These are phyloP conservation scores for Arabis hirsuta DNA, from an alignment of 345 rosid genomes.

Conservation along the genomic window DNA sequence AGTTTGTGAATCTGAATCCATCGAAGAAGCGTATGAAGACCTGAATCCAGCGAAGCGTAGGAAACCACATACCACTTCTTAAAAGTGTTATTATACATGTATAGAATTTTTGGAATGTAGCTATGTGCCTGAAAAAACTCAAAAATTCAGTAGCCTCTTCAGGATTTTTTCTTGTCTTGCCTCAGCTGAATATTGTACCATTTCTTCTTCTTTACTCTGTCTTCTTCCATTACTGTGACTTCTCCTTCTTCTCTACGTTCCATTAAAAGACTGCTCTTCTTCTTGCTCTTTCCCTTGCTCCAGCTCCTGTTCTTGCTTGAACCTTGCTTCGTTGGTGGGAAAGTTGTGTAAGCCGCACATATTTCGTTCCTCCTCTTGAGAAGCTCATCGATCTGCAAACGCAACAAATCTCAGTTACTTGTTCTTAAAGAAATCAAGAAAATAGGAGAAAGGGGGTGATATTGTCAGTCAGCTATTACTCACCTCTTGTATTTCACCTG, in stretches of 20 bases:
- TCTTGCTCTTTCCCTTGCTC: constrained; percentile 49
- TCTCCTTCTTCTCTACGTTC: constrained; percentile 73
- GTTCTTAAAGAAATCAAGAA: not conserved
- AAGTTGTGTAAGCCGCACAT: constrained; percentile 73
- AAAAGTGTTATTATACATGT: constrained; percentile 3
- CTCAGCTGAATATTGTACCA: constrained; percentile 83
- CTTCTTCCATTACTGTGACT: constrained; percentile 69
- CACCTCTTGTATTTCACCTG: constrained; percentile 86
- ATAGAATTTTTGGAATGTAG: not conserved
- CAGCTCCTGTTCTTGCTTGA: constrained; percentile 64
- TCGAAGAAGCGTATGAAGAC: constrained; percentile 1
- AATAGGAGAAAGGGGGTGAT: not conserved
- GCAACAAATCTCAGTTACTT: constrained; percentile 3
- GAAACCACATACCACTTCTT: not conserved
- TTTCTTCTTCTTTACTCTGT: constrained; percentile 72
- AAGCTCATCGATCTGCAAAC: constrained; percentile 82
- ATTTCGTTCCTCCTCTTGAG: constrained; percentile 77
- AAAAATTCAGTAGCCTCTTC: constrained; percentile 41
- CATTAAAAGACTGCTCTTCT: constrained; percentile 45
- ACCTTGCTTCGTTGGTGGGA: constrained; percentile 64
- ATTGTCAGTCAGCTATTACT: constrained; percentile 23
- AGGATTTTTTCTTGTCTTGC: constrained; percentile 82
- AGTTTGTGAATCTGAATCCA: constrained; percentile 1
- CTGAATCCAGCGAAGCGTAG: not conserved
- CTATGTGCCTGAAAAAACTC: constrained; percentile 11